Evolutionary conservation across 176 grass and related monocot genomes (phyloP).

Genomic region (Luzula sylvatica): DNA sequence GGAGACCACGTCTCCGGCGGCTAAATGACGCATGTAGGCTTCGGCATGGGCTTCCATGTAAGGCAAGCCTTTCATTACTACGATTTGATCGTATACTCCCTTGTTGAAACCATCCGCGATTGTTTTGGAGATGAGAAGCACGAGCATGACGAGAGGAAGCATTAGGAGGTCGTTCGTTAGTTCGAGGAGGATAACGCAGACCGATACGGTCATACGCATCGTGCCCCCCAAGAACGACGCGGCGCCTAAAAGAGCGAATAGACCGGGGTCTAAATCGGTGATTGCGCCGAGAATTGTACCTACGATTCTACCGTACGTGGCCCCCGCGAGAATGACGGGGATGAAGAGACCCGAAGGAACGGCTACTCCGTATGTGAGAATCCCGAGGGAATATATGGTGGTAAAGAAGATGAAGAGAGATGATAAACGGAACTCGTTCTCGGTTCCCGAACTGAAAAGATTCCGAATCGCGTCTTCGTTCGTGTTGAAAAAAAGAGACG

Average conservation of each 20-base stretch:
- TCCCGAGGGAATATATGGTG: slow-evolving; percentile 62
- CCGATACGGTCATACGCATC: slow-evolving; percentile 94
- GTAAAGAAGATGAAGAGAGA: slow-evolving; percentile 74
- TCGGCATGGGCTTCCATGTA: slow-evolving; percentile 92
- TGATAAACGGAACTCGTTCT: slow-evolving; percentile 58
- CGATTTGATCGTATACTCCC: slow-evolving; percentile 85
- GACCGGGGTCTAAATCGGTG: slow-evolving; percentile 58
- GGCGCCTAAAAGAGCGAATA: slow-evolving; percentile 74
- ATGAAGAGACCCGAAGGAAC: slow-evolving; percentile 93
- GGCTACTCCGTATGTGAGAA: slow-evolving; percentile 76
- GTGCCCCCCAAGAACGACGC: slow-evolving; percentile 87
- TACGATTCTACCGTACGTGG: slow-evolving; percentile 62
- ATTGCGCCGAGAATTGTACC: slow-evolving; percentile 64
- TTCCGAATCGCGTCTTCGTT: slow-evolving; percentile 94
- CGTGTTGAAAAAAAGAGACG: slow-evolving; percentile 90
- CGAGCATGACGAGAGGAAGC: slow-evolving; percentile 92
- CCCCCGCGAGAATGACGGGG: slow-evolving; percentile 80
- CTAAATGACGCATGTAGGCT: slow-evolving; percentile 63
- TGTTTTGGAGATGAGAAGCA: slow-evolving; percentile 85
- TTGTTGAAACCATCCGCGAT: slow-evolving; percentile 86
- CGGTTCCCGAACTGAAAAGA: slow-evolving; percentile 66
- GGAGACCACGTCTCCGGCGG: slow-evolving; percentile 62
- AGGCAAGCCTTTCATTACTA: slow-evolving; percentile 86
- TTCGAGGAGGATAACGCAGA: slow-evolving; percentile 89
- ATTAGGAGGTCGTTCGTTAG: slow-evolving; percentile 82